Evolutionary conservation across 768 basidiomycete genomes (phyloP).

Genomic region (Gloeophyllum trabeum): DNA sequence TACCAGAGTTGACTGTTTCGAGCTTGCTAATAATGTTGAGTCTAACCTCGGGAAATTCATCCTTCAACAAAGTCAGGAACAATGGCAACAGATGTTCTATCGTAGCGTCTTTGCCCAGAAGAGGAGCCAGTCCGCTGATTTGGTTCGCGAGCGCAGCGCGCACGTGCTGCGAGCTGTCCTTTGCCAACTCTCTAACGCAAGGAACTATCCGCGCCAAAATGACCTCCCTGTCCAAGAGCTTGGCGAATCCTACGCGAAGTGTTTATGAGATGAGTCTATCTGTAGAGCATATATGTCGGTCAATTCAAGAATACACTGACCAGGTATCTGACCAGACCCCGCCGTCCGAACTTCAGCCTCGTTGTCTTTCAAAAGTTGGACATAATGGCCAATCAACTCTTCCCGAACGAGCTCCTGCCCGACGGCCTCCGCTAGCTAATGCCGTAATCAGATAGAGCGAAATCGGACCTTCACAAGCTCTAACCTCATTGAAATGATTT

Average conservation of each 20-base stretch:
- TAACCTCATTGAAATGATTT: conserved; percentile 89
- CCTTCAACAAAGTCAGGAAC: conserved; percentile 93
- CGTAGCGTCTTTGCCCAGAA: conserved; percentile 87
- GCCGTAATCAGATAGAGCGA: no score
- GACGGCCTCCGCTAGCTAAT: conserved; percentile 81
- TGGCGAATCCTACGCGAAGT: conserved; percentile 71
- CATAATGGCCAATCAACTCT: conserved; percentile 88
- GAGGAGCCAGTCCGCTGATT: conserved; percentile 90
- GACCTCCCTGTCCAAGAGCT: conserved; percentile 86
- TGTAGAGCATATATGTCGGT: no score
- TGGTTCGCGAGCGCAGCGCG: conserved; percentile 93
- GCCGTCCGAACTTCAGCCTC: conserved; percentile 98
- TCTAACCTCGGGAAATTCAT: conserved; percentile 97
- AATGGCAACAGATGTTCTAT: conserved; percentile 94
- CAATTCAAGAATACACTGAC: conserved; percentile 30
- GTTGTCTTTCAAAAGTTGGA: conserved; percentile 91
- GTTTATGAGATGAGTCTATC: conserved; percentile 6
- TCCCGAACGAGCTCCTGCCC: conserved; percentile 87
- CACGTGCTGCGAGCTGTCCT: conserved; percentile 94
- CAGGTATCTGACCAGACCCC: conserved; percentile 92
- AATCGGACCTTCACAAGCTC: conserved; percentile 1
- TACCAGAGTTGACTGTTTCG: conserved; percentile 89
- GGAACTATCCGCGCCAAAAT: conserved; percentile 90
- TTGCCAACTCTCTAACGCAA: conserved; percentile 87
- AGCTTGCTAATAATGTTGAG: conserved; percentile 98